Evolutionary conservation across 1,284 basidiomycete genomes (phyloP).

Genomic region (Meripilus lineatus): DNA sequence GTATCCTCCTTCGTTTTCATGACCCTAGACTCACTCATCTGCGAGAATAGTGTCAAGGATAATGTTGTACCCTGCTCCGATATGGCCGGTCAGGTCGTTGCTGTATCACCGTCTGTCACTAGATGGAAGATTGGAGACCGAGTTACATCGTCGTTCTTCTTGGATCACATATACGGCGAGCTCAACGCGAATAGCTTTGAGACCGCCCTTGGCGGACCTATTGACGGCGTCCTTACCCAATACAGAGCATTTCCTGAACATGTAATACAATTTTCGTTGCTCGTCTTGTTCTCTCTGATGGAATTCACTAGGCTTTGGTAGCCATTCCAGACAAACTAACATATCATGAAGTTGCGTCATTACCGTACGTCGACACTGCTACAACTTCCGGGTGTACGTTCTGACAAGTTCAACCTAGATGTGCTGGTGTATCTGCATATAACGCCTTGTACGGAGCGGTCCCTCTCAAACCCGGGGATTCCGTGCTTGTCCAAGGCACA

Average conservation of each 20-base stretch:
- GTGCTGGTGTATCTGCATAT: constrained; percentile 36
- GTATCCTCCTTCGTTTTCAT: no score
- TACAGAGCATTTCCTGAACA: constrained; percentile 29
- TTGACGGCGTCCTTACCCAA: constrained; percentile 40
- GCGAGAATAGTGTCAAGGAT: no score
- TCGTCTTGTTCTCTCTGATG: not conserved
- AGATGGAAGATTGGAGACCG: constrained; percentile 43
- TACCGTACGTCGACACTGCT: constrained; percentile 14
- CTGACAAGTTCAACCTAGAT: constrained; percentile 7
- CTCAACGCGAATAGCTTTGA: constrained; percentile 16
- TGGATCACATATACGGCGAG: constrained; percentile 18
- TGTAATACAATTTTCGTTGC: constrained; percentile 16
- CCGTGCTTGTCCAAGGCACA: constrained; percentile 32
- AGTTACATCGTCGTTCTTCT: constrained; percentile 32
- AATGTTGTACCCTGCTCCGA: constrained; percentile 54
- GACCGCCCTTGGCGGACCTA: constrained; percentile 40
- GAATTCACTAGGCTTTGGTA: constrained; percentile 19
- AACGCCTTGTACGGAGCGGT: constrained; percentile 31
- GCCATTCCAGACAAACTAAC: constrained; percentile 28
- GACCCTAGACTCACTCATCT: no score
- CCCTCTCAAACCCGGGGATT: constrained; percentile 24
- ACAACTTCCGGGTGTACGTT: no score
- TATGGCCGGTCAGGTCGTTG: constrained; percentile 56
- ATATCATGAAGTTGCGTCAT: constrained; percentile 31
- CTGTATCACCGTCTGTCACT: constrained; percentile 46